Percentiles rank a stretch among this genome's conserved stretches.
phyloP scores from a whole-genome alignment of 148 eudicot genomes.

The Hydrangea macrophylla region DNA sequence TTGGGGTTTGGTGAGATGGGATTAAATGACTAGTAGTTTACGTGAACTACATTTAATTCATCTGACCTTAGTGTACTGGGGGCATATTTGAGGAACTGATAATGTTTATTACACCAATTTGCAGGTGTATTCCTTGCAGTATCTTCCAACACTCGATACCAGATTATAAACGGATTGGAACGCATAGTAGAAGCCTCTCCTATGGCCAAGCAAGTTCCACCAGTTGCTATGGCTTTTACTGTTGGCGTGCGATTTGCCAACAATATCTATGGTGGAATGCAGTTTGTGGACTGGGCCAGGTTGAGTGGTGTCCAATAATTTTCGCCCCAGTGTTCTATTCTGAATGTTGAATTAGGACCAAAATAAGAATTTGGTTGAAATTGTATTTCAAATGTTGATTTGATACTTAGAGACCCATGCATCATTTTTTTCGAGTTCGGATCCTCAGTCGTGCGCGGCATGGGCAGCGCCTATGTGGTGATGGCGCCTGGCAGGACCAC shows the following conservation, averaged over 20 bases:
- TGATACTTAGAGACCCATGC: too few species aligned
- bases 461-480: too few species aligned
- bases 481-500: too few species aligned
- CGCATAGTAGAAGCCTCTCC: slow-evolving; percentile 63
- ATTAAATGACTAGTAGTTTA: too few species aligned
- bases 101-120: not conserved
- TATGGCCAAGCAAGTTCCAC: slow-evolving; percentile 48
- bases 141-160: slow-evolving; percentile 86
- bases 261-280: slow-evolving; percentile 67
- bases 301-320: slow-evolving; percentile 53
- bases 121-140: slow-evolving; percentile 84
- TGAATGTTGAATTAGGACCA: not conserved
- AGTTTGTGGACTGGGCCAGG: slow-evolving; percentile 67
- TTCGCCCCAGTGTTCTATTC: not conserved
- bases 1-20: too few species aligned
- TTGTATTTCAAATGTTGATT: too few species aligned
- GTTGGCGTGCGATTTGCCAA: slow-evolving; percentile 66
- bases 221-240: slow-evolving; percentile 60
- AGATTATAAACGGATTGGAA: slow-evolving; percentile 75
- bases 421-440: too few species aligned
- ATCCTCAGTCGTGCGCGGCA: too few species aligned
- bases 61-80: too few species aligned
- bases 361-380: not conserved
- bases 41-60: too few species aligned
- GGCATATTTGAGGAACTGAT: too few species aligned